Percentiles rank a stretch among this genome's conserved stretches.
Evolutionary conservation across 441 rosid genomes (phyloP).

Genomic region (Hura crepitans): DNA sequence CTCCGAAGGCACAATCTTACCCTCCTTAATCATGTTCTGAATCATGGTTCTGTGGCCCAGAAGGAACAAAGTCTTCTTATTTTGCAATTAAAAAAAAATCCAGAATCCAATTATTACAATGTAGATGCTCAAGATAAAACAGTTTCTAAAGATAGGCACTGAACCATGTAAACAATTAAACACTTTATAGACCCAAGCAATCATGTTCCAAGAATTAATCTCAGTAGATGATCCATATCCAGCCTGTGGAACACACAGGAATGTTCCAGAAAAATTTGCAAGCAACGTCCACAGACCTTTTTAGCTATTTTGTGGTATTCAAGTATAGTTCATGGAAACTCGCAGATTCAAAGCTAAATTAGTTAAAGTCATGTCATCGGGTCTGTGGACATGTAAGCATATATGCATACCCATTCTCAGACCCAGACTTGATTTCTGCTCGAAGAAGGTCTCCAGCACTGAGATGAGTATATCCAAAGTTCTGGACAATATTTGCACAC

Average conservation of each 20-base stretch:
- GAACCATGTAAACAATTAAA: neutral
- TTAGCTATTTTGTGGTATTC: neutral
- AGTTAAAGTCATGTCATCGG: neutral
- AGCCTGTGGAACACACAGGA: too few relatives aligned
- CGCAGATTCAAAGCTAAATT: neutral
- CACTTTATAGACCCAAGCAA: neutral
- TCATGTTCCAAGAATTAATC: neutral
- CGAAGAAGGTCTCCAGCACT: conserved; percentile 97
- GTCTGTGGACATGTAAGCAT: neutral
- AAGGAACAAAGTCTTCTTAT: conserved; percentile 4
- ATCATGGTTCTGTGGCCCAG: conserved; percentile 65
- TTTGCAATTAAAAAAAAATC: neutral
- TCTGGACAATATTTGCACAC: conserved; percentile 60
- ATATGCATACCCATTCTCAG: conserved; percentile 69
- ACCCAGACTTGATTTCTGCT: conserved; percentile 73
- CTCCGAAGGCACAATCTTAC: conserved; percentile 90
- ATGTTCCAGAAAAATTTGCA: too few relatives aligned
- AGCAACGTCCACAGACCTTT: neutral
- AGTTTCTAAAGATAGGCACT: neutral
- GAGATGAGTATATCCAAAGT: conserved; percentile 77
- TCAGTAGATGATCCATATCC: neutral
- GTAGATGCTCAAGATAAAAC: neutral
- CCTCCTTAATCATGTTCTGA: conserved; percentile 73
- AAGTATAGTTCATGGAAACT: neutral
- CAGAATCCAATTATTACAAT: neutral